These are phyloP conservation scores for Verticillium dahliae DNA, from an alignment of 2,329 filamentous ascomycete species.

Conservation along the genomic window DNA sequence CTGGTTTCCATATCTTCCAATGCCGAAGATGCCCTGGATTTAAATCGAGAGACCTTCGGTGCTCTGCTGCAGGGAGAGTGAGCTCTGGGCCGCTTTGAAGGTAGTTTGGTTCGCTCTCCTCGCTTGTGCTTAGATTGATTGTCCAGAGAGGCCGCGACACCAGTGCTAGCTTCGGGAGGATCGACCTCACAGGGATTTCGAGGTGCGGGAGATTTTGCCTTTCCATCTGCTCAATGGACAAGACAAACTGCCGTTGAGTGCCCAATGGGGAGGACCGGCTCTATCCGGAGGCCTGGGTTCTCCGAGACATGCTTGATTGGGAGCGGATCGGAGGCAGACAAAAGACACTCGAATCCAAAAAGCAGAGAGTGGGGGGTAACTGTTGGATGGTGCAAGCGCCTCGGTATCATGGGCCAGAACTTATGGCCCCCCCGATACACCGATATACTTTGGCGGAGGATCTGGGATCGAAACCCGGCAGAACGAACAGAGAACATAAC, in stretches of 20 bases:
- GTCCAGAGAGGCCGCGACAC: neutral
- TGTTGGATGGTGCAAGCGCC: neutral
- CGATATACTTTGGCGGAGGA: neutral
- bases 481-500: neutral
- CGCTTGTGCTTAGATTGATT: neutral
- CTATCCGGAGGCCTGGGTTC: no score
- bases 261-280: no score
- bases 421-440: neutral
- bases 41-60: neutral
- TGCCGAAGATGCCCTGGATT: neutral
- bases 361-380: no score
- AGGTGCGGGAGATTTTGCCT: no score
- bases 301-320: no score
- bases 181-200: neutral
- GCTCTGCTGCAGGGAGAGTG: neutral
- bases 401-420: neutral
- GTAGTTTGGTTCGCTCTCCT: neutral
- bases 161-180: neutral
- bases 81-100: neutral
- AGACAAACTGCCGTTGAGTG: no score
- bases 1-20: neutral
- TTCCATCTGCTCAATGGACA: no score
- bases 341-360: no score
- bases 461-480: neutral
- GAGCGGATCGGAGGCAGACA: no score